Conservation (phyloP, 1,139 yeast genomes). For the Zygoascus hellenicus region DNA sequence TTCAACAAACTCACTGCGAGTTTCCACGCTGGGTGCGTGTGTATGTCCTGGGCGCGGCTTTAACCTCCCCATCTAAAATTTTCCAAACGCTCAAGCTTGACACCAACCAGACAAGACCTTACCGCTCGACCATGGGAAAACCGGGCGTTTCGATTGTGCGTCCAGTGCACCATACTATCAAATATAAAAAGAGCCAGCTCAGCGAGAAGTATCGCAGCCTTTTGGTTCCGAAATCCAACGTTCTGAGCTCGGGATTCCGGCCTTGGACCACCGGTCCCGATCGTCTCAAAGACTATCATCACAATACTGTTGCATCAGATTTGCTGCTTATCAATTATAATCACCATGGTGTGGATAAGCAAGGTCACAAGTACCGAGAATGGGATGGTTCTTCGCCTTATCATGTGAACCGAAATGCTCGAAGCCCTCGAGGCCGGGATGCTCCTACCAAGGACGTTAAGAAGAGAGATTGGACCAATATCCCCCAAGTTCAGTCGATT, state of each 20-base stretch:
- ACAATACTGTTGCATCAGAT: slow-evolving; percentile 68
- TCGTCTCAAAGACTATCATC: slow-evolving; percentile 72
- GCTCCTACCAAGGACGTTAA: slow-evolving; percentile 64
- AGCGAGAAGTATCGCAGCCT: slow-evolving; percentile 59
- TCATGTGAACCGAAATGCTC: slow-evolving; percentile 69
- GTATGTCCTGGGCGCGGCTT: not conserved
- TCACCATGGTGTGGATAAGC: slow-evolving; percentile 49
- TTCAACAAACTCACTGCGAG: too few species aligned
- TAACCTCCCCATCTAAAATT: not conserved
- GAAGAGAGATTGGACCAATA: slow-evolving; percentile 57
- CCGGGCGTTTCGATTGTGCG: slow-evolving; percentile 66
- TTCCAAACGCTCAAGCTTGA: not conserved
- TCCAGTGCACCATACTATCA: slow-evolving; percentile 88
- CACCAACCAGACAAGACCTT: slow-evolving; percentile 4
- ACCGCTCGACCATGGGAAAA: slow-evolving; percentile 34
- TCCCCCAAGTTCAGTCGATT: slow-evolving; percentile 65
- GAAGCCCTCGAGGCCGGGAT: slow-evolving; percentile 38
- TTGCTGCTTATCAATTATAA: slow-evolving; percentile 68
- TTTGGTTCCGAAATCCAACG: slow-evolving; percentile 49
- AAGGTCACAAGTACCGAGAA: slow-evolving; percentile 67
- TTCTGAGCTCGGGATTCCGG: slow-evolving; percentile 57
- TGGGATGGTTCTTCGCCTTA: slow-evolving; percentile 93
- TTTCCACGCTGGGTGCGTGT: too few species aligned
- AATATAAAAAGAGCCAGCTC: slow-evolving; percentile 59
- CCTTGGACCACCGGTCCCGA: slow-evolving; percentile 73